A percentile compares a stretch with the other conserved stretches of the same genome.
These are phyloP conservation scores for Hypholoma sublateritium DNA, from an alignment of 768 basidiomycete genomes.

Conservation along the genomic window DNA sequence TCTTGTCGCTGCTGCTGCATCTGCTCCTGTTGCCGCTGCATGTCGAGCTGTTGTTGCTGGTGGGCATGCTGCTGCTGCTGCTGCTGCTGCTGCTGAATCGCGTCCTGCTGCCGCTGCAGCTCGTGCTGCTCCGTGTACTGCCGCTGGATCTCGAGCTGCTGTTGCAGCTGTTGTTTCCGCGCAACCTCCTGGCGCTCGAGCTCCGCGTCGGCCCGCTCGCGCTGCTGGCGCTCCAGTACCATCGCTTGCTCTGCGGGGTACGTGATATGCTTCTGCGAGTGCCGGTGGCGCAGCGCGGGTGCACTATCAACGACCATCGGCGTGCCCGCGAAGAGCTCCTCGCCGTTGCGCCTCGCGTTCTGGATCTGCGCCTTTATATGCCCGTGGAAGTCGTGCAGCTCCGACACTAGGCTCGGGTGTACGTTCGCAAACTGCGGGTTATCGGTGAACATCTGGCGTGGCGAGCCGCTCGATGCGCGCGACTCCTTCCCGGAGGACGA, in stretches of 20 bases:
- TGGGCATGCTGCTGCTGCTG: constrained; percentile 15
- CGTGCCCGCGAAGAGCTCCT: constrained; percentile 32
- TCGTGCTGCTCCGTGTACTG: constrained; percentile 21
- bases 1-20: constrained; percentile 20
- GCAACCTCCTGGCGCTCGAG: constrained; percentile 19
- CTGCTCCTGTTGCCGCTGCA: constrained; percentile 19
- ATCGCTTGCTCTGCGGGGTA: constrained; percentile 27
- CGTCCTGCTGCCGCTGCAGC: constrained; percentile 15
- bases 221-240: constrained; percentile 22
- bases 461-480: constrained; percentile 31
- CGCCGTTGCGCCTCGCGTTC: constrained; percentile 39
- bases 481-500: constrained; percentile 18
- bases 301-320: constrained; percentile 26
- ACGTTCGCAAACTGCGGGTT: constrained; percentile 45
- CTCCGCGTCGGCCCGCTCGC: constrained; percentile 18
- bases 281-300: constrained; percentile 4
- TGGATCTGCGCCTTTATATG: constrained; percentile 51
- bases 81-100: constrained; percentile 16
- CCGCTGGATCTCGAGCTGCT: constrained; percentile 17
- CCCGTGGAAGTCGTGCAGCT: constrained; percentile 57
- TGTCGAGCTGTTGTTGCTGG: constrained; percentile 6
- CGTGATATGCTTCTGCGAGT: constrained; percentile 20
- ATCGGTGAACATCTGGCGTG: constrained; percentile 29
- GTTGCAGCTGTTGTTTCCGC: constrained; percentile 19
- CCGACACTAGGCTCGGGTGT: constrained; percentile 56